Conservation (phyloP, 805 yeast species). For the Pichia scutulata region DNA sequence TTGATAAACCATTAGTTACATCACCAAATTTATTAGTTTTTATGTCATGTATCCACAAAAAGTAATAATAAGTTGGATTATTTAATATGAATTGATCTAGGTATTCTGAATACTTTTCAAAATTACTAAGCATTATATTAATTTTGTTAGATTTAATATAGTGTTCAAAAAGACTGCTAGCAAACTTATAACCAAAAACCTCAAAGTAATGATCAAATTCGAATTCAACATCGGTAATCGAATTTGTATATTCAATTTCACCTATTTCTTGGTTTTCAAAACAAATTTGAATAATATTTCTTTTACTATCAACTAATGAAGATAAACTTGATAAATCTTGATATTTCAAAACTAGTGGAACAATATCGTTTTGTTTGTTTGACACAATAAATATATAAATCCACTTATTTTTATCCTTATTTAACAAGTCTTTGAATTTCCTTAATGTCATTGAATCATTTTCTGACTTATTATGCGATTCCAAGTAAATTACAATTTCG, state of each 20-base stretch:
- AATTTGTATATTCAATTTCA: constrained; percentile 15
- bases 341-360: constrained; percentile 57
- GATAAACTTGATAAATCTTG: constrained; percentile 60
- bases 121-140: constrained; percentile 47
- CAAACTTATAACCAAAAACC: constrained; percentile 62
- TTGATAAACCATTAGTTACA: constrained; percentile 43
- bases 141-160: constrained; percentile 47
- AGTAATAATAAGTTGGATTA: constrained; percentile 36
- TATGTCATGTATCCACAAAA: constrained; percentile 69
- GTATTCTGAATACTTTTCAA: constrained; percentile 42
- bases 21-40: constrained; percentile 39
- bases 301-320: constrained; percentile 39
- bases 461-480: neutral
- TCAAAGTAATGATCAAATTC: constrained; percentile 46
- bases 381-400: constrained; percentile 45
- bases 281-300: constrained; percentile 27
- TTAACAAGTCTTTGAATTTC: constrained; percentile 10
- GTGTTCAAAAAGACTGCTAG: constrained; percentile 50
- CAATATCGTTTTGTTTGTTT: constrained; percentile 45
- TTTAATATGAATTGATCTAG: constrained; percentile 46
- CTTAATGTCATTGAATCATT: neutral
- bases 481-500: constrained; percentile 10
- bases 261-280: constrained; percentile 15
- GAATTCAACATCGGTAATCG: constrained; percentile 13
- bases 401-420: constrained; percentile 40